These are phyloP conservation scores for Jackrogersella multiformis DNA, from an alignment of 495 filamentous ascomycete genomes.

Conservation along the genomic window DNA sequence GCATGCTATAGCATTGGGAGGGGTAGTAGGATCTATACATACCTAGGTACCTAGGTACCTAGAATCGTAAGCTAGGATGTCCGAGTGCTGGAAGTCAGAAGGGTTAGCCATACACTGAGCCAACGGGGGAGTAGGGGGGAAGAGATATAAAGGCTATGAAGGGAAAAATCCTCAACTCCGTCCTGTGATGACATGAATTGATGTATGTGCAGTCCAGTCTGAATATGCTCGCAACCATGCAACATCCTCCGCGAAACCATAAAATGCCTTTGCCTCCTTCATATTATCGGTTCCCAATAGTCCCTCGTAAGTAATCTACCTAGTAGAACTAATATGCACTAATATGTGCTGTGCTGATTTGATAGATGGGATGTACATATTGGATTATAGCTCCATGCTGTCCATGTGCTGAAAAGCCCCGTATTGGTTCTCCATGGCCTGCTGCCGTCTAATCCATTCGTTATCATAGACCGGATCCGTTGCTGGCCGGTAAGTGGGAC, in stretches of 20 bases:
- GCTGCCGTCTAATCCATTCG: conserved; percentile 59
- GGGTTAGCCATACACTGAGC: conserved; percentile 38
- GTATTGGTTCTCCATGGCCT: conserved; percentile 68
- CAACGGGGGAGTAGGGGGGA: conserved; percentile 3
- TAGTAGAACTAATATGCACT: conserved; percentile 21
- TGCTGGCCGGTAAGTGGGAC: conserved; percentile 61
- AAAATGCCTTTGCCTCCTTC: neutral
- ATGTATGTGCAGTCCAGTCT: conserved; percentile 39
- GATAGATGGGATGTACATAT: conserved; percentile 37
- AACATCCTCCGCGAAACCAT: neutral
- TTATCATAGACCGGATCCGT: conserved; percentile 71
- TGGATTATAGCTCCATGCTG: conserved; percentile 43
- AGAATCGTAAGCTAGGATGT: neutral
- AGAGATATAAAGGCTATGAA: conserved; percentile 40
- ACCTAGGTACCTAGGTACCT: conserved; percentile 19
- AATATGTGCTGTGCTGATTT: conserved; percentile 23
- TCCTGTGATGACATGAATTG: conserved; percentile 37
- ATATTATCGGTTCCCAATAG: neutral
- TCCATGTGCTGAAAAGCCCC: conserved; percentile 58
- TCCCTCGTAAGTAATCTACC: conserved; percentile 17
- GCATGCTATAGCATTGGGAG: neutral
- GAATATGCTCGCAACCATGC: neutral
- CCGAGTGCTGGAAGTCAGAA: conserved; percentile 24
- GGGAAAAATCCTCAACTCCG: conserved; percentile 35
- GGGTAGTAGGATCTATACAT: neutral